phyloP scores from a whole-genome alignment of 345 rosid species.

The Rhizophora apiculata region DNA sequence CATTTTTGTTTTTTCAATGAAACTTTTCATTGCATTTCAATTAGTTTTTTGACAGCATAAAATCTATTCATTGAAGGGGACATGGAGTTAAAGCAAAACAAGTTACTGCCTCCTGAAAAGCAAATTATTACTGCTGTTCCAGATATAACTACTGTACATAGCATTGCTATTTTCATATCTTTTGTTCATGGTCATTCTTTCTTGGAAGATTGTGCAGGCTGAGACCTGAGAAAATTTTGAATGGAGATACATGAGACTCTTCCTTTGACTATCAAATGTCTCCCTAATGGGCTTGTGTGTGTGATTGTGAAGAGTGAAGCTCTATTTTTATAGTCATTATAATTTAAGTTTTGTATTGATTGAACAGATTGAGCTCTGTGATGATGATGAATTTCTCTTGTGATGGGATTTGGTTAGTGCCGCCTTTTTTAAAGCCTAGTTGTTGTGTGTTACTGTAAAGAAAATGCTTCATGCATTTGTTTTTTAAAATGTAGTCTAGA shows the following conservation, averaged over 20 bases:
- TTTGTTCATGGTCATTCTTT: not conserved
- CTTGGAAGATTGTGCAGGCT: not conserved
- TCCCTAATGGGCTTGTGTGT: not conserved
- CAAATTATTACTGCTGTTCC: constrained; percentile 87
- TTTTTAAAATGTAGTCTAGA: too few relatives aligned
- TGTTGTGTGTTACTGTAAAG: too few relatives aligned
- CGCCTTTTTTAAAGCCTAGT: too few relatives aligned
- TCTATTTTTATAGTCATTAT: too few relatives aligned
- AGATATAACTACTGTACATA: constrained; percentile 62
- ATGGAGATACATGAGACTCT: too few relatives aligned
- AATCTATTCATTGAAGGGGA: constrained; percentile 56
- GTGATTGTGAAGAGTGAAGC: too few relatives aligned
- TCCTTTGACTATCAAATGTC: not conserved
- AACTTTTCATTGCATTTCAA: not conserved
- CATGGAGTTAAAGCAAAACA: constrained; percentile 88
- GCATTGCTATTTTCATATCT: not conserved
- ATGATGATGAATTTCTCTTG: constrained; percentile 93
- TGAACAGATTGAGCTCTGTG: constrained; percentile 86
- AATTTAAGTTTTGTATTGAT: not conserved
- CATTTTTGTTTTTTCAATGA: not conserved
- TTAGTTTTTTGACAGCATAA: not conserved
- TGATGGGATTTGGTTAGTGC: constrained; percentile 86
- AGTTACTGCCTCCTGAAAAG: constrained; percentile 64
- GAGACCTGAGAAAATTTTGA: too few relatives aligned
- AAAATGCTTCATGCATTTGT: too few relatives aligned